Percentiles rank a stretch among this genome's conserved stretches.
Conservation (phyloP, 106 monocot species). For the Chionographis japonica region DNA sequence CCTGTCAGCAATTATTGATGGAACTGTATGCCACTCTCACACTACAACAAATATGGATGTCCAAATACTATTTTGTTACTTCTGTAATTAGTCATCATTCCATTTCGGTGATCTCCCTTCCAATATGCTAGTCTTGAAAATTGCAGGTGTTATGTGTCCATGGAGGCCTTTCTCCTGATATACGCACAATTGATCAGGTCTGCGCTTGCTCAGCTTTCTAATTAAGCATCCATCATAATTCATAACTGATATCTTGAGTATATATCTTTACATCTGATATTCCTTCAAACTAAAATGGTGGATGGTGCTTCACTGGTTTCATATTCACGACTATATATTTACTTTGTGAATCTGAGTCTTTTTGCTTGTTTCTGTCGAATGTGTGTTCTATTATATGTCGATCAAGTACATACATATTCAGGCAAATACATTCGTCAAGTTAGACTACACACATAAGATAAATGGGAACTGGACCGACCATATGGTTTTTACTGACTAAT, state of each 20-base stretch:
- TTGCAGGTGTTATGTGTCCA: slow-evolving; percentile 95
- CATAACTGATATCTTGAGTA: background rate
- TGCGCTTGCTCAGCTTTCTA: background rate
- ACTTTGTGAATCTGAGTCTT: no score
- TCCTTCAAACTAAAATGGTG: no score
- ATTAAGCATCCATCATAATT: background rate
- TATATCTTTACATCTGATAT: no score
- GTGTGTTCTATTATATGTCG: no score
- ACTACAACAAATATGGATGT: background rate
- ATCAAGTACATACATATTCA: no score
- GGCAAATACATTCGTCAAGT: no score
- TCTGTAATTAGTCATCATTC: background rate
- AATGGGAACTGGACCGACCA: no score
- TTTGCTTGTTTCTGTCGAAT: no score
- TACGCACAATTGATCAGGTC: slow-evolving; percentile 94
- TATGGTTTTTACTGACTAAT: no score
- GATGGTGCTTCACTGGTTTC: no score
- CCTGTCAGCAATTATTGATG: slow-evolving; percentile 94
- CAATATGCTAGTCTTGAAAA: background rate
- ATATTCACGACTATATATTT: no score
- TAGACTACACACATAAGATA: no score
- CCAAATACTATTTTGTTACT: background rate
- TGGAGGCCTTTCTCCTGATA: slow-evolving; percentile 96
- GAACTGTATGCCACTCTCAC: slow-evolving; percentile 55
- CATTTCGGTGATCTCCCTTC: background rate